Evolutionary conservation across 495 filamentous ascomycete genomes (phyloP).

Genomic region (Penicillium daleae): DNA sequence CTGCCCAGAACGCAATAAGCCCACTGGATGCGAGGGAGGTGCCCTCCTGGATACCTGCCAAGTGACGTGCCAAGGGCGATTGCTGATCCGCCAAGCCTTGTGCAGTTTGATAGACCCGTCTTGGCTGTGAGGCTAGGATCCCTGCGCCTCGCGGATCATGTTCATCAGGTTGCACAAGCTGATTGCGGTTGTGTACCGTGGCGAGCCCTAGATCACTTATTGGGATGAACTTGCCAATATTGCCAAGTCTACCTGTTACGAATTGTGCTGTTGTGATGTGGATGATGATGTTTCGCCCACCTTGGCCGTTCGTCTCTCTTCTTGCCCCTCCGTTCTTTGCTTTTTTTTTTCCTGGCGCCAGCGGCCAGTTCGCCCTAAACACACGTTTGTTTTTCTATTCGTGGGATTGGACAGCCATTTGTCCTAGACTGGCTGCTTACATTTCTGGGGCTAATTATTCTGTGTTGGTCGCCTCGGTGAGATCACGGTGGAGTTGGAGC

Average conservation of each 20-base stretch:
- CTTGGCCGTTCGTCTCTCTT: neutral
- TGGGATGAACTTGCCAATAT: slow-evolving; percentile 6
- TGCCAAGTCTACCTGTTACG: slow-evolving; percentile 17
- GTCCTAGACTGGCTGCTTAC: neutral
- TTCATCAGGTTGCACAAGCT: slow-evolving; percentile 25
- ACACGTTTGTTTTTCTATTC: slow-evolving; percentile 13
- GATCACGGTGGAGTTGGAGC: slow-evolving; percentile 17
- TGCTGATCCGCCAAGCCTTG: slow-evolving; percentile 42
- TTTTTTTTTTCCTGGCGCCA: neutral
- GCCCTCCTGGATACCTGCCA: slow-evolving; percentile 36
- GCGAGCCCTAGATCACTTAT: slow-evolving; percentile 14
- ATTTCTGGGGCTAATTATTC: neutral
- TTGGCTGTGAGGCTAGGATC: slow-evolving; percentile 27
- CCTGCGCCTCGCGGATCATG: slow-evolving; percentile 17
- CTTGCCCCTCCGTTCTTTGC: slow-evolving; percentile 3
- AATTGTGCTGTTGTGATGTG: slow-evolving; percentile 10
- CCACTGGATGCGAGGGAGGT: slow-evolving; percentile 30
- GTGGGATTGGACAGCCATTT: slow-evolving; percentile 9
- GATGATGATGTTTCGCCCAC: neutral
- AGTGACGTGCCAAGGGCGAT: slow-evolving; percentile 34
- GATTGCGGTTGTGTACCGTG: slow-evolving; percentile 8
- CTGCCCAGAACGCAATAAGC: slow-evolving; percentile 18
- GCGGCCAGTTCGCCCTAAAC: neutral
- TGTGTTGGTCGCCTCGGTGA: slow-evolving; percentile 24
- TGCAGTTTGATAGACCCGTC: slow-evolving; percentile 41